Conservation (phyloP, 2,329 filamentous ascomycete genomes). For the Stagonosporopsis rhizophila region DNA sequence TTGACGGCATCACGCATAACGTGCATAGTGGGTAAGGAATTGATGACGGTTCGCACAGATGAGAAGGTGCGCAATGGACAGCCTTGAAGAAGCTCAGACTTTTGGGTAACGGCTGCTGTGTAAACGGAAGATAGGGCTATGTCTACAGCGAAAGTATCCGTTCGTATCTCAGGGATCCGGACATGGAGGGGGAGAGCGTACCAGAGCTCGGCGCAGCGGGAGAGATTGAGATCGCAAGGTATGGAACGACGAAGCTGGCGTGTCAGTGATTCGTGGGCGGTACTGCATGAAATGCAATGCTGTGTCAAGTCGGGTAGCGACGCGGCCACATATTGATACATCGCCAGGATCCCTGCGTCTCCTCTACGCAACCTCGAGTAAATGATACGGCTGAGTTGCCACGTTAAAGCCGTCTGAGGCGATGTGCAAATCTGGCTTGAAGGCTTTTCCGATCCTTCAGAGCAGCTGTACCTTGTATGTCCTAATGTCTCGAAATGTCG, state of each 20-base stretch:
- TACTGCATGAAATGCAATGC: constrained; percentile 37
- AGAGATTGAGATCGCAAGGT: constrained; percentile 24
- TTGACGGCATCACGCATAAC: constrained; percentile 27
- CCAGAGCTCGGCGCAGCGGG: constrained; percentile 33
- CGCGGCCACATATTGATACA: constrained; percentile 23
- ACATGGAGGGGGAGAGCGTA: constrained; percentile 35
- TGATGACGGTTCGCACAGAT: constrained; percentile 28
- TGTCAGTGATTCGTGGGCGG: constrained; percentile 20
- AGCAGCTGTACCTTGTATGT: constrained; percentile 32
- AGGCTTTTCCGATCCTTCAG: constrained; percentile 20
- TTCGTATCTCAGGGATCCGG: constrained; percentile 40
- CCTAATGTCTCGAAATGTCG: constrained; percentile 15
- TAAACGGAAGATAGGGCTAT: constrained; percentile 38
- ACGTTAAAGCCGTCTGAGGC: constrained; percentile 26
- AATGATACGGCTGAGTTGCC: constrained; percentile 36
- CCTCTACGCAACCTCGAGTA: constrained; percentile 21
- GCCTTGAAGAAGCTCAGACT: constrained; percentile 34
- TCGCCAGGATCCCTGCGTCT: constrained; percentile 16
- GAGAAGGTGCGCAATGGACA: constrained; percentile 32
- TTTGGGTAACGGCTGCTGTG: constrained; percentile 29
- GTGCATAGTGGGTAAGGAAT: constrained; percentile 35
- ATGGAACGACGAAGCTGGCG: constrained; percentile 32
- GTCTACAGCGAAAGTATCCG: constrained; percentile 41
- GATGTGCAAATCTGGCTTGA: constrained; percentile 29
- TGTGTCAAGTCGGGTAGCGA: constrained; percentile 6